phyloP scores from a whole-genome alignment of 768 basidiomycete genomes.

The Pleurotus tuoliensis region DNA sequence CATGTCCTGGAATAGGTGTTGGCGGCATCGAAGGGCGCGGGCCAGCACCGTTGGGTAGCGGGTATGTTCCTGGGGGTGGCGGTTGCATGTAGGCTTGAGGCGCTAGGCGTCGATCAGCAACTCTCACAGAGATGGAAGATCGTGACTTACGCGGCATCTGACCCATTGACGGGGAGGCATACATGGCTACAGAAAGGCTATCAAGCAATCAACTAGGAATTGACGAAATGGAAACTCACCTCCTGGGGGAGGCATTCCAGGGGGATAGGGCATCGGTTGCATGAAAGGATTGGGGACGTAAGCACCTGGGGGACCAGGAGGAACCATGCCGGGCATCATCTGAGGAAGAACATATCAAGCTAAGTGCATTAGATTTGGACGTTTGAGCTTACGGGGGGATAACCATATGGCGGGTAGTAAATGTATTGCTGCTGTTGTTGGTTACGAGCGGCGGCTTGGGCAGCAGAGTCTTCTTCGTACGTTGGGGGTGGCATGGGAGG shows the following conservation, averaged over 20 bases:
- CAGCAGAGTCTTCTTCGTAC: conserved; percentile 73
- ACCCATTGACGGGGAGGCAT: conserved; percentile 74
- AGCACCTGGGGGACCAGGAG: conserved; percentile 70
- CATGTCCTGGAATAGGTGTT: conserved; percentile 82
- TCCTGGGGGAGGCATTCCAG: conserved; percentile 74
- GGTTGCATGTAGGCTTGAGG: conserved; percentile 78
- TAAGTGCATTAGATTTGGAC: not conserved
- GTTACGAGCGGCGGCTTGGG: conserved; percentile 39
- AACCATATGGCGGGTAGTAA: conserved; percentile 77
- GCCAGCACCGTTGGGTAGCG: conserved; percentile 73
- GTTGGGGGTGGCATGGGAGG: conserved; percentile 69
- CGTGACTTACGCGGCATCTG: conserved; percentile 78
- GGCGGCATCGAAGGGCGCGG: conserved; percentile 90
- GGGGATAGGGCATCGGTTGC: conserved; percentile 83
- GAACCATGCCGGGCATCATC: conserved; percentile 84
- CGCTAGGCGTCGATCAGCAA: conserved; percentile 29
- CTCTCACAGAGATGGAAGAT: not conserved
- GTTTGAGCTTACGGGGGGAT: conserved; percentile 49
- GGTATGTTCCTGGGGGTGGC: conserved; percentile 72
- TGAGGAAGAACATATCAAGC: conserved; percentile 36
- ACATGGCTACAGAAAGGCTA: conserved; percentile 56
- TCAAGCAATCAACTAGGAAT: not conserved
- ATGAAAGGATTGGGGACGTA: conserved; percentile 82
- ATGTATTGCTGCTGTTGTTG: conserved; percentile 36
- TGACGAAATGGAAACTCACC: conserved; percentile 37